A percentile compares a stretch with the other conserved stretches of the same genome.
phyloP scores from a whole-genome alignment of 2,329 filamentous ascomycete species.

The Plenodomus biglobosus region DNA sequence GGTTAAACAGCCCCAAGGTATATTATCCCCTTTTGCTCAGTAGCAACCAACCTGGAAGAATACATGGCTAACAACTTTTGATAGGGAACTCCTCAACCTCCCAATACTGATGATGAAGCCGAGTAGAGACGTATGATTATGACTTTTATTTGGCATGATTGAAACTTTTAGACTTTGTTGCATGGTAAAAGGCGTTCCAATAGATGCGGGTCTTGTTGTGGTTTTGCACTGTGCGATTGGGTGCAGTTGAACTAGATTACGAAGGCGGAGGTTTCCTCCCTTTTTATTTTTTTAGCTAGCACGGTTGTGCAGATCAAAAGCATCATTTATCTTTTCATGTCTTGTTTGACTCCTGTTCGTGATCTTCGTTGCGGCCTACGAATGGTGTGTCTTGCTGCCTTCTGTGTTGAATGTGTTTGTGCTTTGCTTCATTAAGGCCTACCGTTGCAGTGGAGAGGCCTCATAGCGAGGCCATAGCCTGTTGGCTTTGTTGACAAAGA shows the following conservation, averaged over 20 bases:
- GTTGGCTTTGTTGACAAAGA: too few species aligned
- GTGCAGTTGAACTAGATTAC: constrained; percentile 8
- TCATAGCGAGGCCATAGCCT: too few species aligned
- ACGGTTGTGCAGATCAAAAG: constrained; percentile 13
- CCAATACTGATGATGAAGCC: constrained; percentile 47
- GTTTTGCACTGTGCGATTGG: constrained; percentile 6
- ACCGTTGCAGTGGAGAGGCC: too few species aligned
- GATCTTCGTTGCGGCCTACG: not conserved
- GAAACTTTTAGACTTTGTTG: constrained; percentile 20
- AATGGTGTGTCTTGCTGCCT: too few species aligned
- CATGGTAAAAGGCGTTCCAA: constrained; percentile 6
- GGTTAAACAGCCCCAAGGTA: constrained; percentile 70
- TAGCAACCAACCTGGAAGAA: not conserved
- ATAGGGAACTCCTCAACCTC: constrained; percentile 45
- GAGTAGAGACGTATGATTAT: constrained; percentile 25
- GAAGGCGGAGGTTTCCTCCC: not conserved
- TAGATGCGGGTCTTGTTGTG: constrained; percentile 16
- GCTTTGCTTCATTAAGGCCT: too few species aligned
- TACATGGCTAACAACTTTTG: constrained; percentile 21
- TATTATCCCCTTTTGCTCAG: constrained; percentile 3
- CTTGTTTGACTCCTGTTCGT: not conserved
- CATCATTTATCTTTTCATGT: constrained; percentile 1
- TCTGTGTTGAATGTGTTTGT: too few species aligned
- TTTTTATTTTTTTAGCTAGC: not conserved
- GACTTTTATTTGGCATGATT: constrained; percentile 7